A percentile compares a stretch with the other conserved stretches of the same genome.
Evolutionary conservation across 2,329 filamentous ascomycete genomes (phyloP).

Genomic region (Diplodia corticola): DNA sequence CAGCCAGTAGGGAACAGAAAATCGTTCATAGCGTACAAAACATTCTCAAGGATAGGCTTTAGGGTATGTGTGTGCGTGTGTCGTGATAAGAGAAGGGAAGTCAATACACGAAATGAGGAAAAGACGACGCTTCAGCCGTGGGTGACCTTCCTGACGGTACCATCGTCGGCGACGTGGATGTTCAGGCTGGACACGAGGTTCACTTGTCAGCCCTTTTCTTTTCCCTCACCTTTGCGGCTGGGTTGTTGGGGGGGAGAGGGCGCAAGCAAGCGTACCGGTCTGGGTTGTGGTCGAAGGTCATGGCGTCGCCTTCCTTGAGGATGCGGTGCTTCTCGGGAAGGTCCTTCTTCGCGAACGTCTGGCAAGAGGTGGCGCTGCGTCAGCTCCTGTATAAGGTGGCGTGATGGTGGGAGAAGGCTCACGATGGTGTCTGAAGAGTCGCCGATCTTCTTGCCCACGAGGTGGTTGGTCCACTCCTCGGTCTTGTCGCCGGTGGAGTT

Average conservation of each 20-base stretch:
- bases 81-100: background rate
- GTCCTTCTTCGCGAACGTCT: constrained; percentile 54
- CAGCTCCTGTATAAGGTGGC: background rate
- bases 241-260: no score
- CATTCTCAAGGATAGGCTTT: background rate
- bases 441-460: constrained; percentile 55
- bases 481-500: constrained; percentile 40
- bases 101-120: constrained; percentile 23
- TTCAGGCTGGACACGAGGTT: constrained; percentile 41
- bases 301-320: constrained; percentile 48
- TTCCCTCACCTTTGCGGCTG: no score
- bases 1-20: background rate
- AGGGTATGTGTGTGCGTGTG: background rate
- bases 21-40: background rate
- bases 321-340: constrained; percentile 51
- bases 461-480: constrained; percentile 49
- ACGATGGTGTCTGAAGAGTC: constrained; percentile 49
- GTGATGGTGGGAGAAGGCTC: constrained; percentile 24
- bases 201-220: constrained; percentile 2
- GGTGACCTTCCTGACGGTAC: constrained; percentile 50
- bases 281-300: constrained; percentile 50
- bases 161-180: constrained; percentile 51
- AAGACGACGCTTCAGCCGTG: constrained; percentile 39
- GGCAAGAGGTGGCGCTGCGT: background rate
- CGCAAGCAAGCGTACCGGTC: constrained; percentile 46